These are phyloP conservation scores for Paraphaeosphaeria minitans DNA, from an alignment of 2,329 filamentous ascomycete species.

Conservation along the genomic window DNA sequence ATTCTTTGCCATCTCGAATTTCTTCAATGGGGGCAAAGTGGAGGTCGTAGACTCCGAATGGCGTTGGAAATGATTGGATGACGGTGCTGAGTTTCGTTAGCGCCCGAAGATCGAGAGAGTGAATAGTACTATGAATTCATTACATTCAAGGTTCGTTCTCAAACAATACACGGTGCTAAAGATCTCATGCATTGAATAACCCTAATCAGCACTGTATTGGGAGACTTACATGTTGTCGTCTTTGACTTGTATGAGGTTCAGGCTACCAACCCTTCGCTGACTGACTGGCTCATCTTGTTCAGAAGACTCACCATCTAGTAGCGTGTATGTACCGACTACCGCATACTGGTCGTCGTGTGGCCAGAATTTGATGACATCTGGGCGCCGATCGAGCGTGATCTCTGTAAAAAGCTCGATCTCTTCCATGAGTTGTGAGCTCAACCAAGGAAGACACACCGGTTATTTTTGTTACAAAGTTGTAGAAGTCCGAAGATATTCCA, in stretches of 20 bases:
- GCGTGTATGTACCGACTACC: constrained; percentile 82
- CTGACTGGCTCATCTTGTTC: constrained; percentile 40
- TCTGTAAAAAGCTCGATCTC: constrained; percentile 54
- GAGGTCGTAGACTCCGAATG: constrained; percentile 81
- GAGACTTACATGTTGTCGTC: constrained; percentile 61
- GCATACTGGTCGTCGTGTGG: constrained; percentile 67
- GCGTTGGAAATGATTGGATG: constrained; percentile 65
- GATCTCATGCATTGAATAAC: not conserved
- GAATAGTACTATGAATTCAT: too few species aligned
- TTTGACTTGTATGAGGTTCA: constrained; percentile 68
- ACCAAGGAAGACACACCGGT: not conserved
- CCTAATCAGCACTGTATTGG: too few species aligned
- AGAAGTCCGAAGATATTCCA: not conserved
- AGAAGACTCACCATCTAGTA: constrained; percentile 22
- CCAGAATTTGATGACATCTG: constrained; percentile 79
- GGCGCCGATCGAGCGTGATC: constrained; percentile 67
- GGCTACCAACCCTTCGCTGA: constrained; percentile 73
- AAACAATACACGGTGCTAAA: not conserved
- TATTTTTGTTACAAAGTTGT: not conserved
- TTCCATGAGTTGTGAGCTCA: constrained; percentile 28
- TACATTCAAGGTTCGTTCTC: not conserved
- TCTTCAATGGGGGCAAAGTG: constrained; percentile 69
- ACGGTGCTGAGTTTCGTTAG: constrained; percentile 31
- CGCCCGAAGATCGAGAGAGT: not conserved
- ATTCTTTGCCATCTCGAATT: not conserved